Base-by-base conservation (phyloP, 2,329 filamentous ascomycete genomes). In the Fonsecaea multimorphosa region DNA sequence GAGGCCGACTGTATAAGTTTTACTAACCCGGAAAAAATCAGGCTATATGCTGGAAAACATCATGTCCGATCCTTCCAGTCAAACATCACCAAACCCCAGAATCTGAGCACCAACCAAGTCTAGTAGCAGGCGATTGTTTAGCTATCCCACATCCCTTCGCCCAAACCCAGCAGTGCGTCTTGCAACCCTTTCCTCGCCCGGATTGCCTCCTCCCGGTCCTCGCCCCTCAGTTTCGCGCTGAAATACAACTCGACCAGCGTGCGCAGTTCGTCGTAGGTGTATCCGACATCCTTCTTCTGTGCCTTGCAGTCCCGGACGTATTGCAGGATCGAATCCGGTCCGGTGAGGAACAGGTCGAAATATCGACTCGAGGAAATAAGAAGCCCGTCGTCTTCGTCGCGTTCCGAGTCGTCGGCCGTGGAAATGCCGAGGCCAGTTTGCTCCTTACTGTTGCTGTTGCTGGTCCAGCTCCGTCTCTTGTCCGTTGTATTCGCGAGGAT, bases 401-500 rank as follows among this genome's bases (percentile, higher is more conserved):
- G 56, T 34, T 67, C 56, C n/a, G 62, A 64, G 16, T 60, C 58
- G 32, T 32, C 68, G 62, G 16, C 46, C 3, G 63, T 55, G 31
- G 63, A 14, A 22, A 70, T 71, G 14, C 67, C 69, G 5, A 72
- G 65, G 22, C 71, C 68, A 19, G 54, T 56, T 3, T 61, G 51
- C 7, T 61, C 51, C 24, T 62, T 58, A 22, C 51, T 31, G 8
- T 57, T 27, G 27, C 51, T 31, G 8, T 57, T 27, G 46, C 71
- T 64, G n/a, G 58, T 57, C 56, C 38, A 52, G 29, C 38, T 60
- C 12, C 46, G 27, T 27, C 38, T 31, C 19, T 52, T 53, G 3
- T 58, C 31, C 24, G 59, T 49, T 11, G 67, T 66, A 34, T 75
- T 73, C n/a, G 79, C 72, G 55, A 81, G 92, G 60, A 99, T 89